A percentile compares a stretch with the other conserved stretches of the same genome.
Evolutionary conservation across 2,329 filamentous ascomycete species (phyloP).

Genomic region (Trichoderma guizhouense): DNA sequence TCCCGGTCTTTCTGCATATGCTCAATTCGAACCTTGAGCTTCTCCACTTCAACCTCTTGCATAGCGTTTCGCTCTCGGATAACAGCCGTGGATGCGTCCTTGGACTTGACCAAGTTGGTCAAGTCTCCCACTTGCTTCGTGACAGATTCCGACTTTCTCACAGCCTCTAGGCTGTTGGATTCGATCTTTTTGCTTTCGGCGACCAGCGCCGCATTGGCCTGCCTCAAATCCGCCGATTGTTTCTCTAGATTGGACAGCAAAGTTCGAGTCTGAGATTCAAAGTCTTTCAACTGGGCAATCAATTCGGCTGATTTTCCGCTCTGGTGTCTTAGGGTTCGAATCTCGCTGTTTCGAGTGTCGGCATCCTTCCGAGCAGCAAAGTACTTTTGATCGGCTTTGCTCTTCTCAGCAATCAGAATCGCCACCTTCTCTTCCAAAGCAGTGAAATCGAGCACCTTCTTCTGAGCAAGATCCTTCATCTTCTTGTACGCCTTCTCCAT

Average conservation of each 20-base stretch:
- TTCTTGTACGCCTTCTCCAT: conserved; percentile 92
- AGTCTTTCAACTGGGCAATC: conserved; percentile 87
- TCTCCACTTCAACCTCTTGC: conserved; percentile 74
- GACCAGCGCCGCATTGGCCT: conserved; percentile 68
- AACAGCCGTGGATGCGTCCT: conserved; percentile 59
- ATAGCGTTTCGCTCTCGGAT: conserved; percentile 57
- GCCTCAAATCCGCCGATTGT: conserved; percentile 78
- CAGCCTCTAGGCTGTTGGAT: conserved; percentile 65
- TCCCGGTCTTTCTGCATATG: conserved; percentile 80
- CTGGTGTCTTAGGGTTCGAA: conserved; percentile 73
- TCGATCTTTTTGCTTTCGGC: conserved; percentile 74
- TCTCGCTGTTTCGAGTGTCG: conserved; percentile 77
- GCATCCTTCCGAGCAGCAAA: conserved; percentile 94
- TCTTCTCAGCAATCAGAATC: conserved; percentile 79
- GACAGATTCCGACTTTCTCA: conserved; percentile 66
- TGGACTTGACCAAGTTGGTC: conserved; percentile 68
- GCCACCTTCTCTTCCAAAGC: conserved; percentile 74
- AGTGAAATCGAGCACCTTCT: conserved; percentile 77
- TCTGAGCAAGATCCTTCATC: conserved; percentile 76
- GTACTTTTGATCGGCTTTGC: conserved; percentile 96
- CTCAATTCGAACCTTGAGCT: conserved; percentile 71
- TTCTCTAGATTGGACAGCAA: conserved; percentile 85
- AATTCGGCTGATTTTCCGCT: conserved; percentile 91
- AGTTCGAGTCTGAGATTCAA: conserved; percentile 72
- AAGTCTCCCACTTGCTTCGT: conserved; percentile 75